Evolutionary conservation across 352 stramenopile genomes (phyloP), one percentile per base, ranked within the genome.

Genomic region (Phytophthora cryptogea): DNA sequence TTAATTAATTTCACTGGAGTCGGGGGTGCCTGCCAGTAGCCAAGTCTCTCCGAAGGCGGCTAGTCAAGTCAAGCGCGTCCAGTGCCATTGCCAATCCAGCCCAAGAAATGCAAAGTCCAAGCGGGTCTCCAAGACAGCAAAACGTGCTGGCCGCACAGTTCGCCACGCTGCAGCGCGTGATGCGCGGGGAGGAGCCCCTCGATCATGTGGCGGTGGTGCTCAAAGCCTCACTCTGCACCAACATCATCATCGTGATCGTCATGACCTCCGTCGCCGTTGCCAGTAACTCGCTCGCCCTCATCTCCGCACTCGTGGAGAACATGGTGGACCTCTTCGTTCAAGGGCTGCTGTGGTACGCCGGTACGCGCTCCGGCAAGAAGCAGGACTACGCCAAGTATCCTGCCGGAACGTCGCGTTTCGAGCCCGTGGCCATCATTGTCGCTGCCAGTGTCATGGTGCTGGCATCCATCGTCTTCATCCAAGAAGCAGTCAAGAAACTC

Each of bases 281-380:
- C 36, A 96, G 88, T 31, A 66, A 90, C 14, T 97, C 89, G 43
- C 76, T 98, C 40, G 92, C 89, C 11, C 76, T 98, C 31, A 76
- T 98, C 43, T 96, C 92, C 1, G 87, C 94, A 1, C 69, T 98
- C 30, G 75, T 97, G 4, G 92, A 98, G 67, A 96, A 89, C 49
- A 87, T 97, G 66, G 78, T 98, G 17, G 94, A 98, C 60, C 86
- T 98, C 23, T 86, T 97, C 28, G 92, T 90, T 4, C 91, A 98
- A 61, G 74, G 88, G 0, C 76, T 98, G 26, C 70, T 98, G 3
- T 88, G 83, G 52, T 97, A 95, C 68, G 92, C 92, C 5, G 91
- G 95, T 59, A 89, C 88, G n/a, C 78, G 74, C 27, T 86, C 63
- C 0, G 78, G 68, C 9, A 90, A 88, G 67, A 86, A 88, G 51